Evolutionary conservation across 257 asterid species (phyloP), one percentile per base, ranked within the genome.

Genomic region (Paulownia fortunei): DNA sequence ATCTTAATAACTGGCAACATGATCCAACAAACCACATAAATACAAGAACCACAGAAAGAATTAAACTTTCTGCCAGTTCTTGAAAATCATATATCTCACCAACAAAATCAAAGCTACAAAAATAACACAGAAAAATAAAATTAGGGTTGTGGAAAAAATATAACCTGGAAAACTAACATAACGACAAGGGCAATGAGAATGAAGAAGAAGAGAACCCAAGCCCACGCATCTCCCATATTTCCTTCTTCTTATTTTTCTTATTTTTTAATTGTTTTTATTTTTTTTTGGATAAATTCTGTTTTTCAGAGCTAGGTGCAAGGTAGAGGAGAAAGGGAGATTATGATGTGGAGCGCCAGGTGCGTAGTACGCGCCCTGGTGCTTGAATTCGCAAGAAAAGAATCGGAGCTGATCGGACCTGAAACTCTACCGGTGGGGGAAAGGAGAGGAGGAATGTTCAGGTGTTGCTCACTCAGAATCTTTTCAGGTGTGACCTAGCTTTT

Each of bases 161-260:
- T 49, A 30, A 91, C 97, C 97, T 91, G 97, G 79, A 61, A 89
- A 84, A 91, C 86, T n/a, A 91, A 32, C 85, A 88, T 76, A 73
- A 84, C 80, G 69, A 88, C 76, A 60, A 91, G 83, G 37, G 81
- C 82, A 36, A 91, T 75, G 52, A 82, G 87, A 9, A 82, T 61
- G 84, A 91, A 78, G 89, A 91, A 88, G 87, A 89, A 91, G 18
- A 87, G 74, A 36, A 89, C 81, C 97, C 97, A 91, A 19, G 84
- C 80, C 85, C 83, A 85, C 58, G 84, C 82, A 8, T 87, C 90
- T 46, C 82, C 88, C 93, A 88, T 90, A 39, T 61, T 69, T n/a
- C 24, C 36, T 51, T 44, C 27, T 30, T 36, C 16, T 42, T 24
- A 3, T 58, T 23, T 11, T 36, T 59, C 56, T 16, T 39, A 2